These are phyloP conservation scores for Lanmaoa rubissima DNA, from an alignment of 768 basidiomycete genomes.

Conservation along the genomic window DNA sequence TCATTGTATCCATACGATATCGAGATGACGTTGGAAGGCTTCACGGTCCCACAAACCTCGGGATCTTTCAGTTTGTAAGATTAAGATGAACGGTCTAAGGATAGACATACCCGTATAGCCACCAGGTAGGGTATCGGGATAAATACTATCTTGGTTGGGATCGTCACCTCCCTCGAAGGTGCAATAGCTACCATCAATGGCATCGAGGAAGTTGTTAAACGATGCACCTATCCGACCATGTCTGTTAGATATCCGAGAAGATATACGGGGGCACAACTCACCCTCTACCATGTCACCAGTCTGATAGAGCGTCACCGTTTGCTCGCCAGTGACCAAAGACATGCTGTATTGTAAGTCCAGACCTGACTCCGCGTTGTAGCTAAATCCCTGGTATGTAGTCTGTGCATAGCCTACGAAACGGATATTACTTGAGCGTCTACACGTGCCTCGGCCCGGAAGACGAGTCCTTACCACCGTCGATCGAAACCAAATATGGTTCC, in stretches of 20 bases:
- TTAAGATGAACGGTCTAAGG: neutral
- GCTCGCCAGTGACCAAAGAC: no score
- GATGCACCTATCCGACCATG: constrained; percentile 25
- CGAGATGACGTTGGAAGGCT: neutral
- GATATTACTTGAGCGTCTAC: no score
- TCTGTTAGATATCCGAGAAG: neutral
- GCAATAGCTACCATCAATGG: constrained; percentile 37
- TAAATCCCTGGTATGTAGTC: no score
- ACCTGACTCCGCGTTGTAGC: no score
- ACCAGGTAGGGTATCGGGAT: constrained; percentile 22
- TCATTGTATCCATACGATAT: neutral
- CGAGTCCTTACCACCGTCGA: no score
- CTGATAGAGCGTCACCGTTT: no score
- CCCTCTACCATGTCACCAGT: no score
- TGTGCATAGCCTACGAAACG: no score
- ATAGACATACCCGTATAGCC: constrained; percentile 18
- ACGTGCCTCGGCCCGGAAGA: no score
- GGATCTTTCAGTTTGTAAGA: constrained; percentile 12
- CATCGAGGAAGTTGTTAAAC: constrained; percentile 40
- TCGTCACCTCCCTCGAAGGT: constrained; percentile 38
- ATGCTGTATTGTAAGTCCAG: no score
- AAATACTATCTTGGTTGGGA: constrained; percentile 24
- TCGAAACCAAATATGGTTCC: no score
- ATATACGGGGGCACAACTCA: neutral
- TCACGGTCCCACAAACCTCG: neutral